Evolutionary conservation across 352 stramenopile species (phyloP), one percentile per base, ranked within the genome.

Genomic region (Phytophthora pinifolia): DNA sequence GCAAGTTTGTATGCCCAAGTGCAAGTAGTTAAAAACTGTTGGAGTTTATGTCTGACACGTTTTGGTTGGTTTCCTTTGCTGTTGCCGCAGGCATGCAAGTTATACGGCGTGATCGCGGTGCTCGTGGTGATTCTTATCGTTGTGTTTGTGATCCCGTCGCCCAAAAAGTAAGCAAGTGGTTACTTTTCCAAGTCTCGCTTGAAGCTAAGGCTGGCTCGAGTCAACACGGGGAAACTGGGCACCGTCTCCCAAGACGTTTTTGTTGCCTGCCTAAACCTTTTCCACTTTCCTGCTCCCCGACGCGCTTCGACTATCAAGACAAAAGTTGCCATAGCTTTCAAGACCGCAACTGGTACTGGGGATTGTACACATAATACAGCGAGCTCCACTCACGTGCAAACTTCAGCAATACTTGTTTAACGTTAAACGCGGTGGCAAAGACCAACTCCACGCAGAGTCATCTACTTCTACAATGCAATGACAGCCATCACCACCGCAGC

Each of bases 51-150:
- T 45, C 20, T 29, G 12, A 58, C 33, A 54, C 38, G 17, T 38
- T 53, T 31, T 20, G 14, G 18, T 52, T 66, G 10, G 31, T 42
- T 42, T 39, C 14, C 15, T 38, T 36, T 57, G 25, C 6, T 59
- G 30, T 46, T 51, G 10, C 1, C 35, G 9, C 46, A 86, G 73
- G 59, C 55, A 4, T 94, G 79, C 67, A 87, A 86, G 59, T 63
- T 92, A 46, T 92, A 93, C 64, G 70, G 63, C 15, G 49, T 85
- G 27, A 89, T 94, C 46, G 78, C 74, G 2, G 18, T 87, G 38
- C 66, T 91, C 5, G 57, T 90, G 42, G 69, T 81, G 10, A 79
- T 87, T 49, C 59, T 89, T 22, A 73, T 88, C 60, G 55, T 84
- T 43, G 62, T 88, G 31, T 79, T 74, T 33, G 46, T 82, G n/a